phyloP scores from a whole-genome alignment of 108 stramenopile species.

The Conticribra guillardii region DNA sequence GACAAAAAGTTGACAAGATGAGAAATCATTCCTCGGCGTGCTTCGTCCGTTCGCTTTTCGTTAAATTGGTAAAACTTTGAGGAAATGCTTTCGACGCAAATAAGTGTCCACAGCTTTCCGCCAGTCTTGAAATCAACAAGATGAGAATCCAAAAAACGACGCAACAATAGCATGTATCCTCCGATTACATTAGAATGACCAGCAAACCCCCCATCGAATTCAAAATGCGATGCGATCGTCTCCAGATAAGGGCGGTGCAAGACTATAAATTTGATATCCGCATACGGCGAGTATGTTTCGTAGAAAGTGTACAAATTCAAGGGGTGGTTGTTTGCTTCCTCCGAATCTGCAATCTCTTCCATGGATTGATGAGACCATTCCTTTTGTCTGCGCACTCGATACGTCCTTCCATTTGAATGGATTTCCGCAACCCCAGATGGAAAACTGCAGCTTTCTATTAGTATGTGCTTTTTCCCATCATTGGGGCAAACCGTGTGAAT shows the following conservation, averaged over 20 bases:
- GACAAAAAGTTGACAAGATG: slow-evolving; percentile 9
- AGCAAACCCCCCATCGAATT: slow-evolving; percentile 13
- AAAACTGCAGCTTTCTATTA: slow-evolving; percentile 23
- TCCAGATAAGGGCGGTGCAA: slow-evolving; percentile 32
- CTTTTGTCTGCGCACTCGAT: slow-evolving; percentile 4
- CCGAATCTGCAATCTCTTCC: slow-evolving; percentile 22
- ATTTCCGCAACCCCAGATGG: slow-evolving; percentile 10
- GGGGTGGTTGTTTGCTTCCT: slow-evolving; percentile 14
- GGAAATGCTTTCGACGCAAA: slow-evolving; percentile 11
- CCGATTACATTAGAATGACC: slow-evolving; percentile 22
- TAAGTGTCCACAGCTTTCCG: slow-evolving; percentile 15
- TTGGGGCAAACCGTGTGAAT: slow-evolving; percentile 11
- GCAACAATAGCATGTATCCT: slow-evolving; percentile 19
- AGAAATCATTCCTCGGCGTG: neutral
- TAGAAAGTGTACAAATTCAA: slow-evolving; percentile 24
- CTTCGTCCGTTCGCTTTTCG: neutral
- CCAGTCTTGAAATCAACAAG: slow-evolving; percentile 8
- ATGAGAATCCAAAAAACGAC: slow-evolving; percentile 20
- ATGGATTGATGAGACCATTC: slow-evolving; percentile 16
- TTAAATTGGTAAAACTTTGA: slow-evolving; percentile 13
- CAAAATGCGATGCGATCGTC: slow-evolving; percentile 14
- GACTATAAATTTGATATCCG: slow-evolving; percentile 32
- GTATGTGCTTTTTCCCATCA: slow-evolving; percentile 19
- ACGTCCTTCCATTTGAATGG: neutral
- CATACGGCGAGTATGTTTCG: slow-evolving; percentile 20